These are phyloP conservation scores for Wickerhamiella australiensis DNA, from an alignment of 805 yeast genomes.

Conservation along the genomic window DNA sequence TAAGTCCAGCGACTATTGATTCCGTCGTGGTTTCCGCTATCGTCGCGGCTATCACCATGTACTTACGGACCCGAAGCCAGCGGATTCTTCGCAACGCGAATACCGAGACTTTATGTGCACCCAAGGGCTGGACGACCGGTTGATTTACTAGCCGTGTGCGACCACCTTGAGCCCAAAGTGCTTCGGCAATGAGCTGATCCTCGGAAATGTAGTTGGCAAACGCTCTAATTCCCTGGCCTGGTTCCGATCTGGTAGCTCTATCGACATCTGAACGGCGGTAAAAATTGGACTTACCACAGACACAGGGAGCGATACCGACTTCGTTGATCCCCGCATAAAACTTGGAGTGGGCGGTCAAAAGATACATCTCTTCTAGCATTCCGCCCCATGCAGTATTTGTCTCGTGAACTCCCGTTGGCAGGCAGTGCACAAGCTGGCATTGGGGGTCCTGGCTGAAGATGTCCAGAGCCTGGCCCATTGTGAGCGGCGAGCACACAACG, in stretches of 20 bases:
- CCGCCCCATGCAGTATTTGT: conserved; percentile 40
- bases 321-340: conserved; percentile 71
- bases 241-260: conserved; percentile 23
- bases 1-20: conserved; percentile 49
- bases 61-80: conserved; percentile 77
- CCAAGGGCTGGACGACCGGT: conserved; percentile 63
- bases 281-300: conserved; percentile 77
- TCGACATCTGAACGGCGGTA: conserved; percentile 53
- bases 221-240: conserved; percentile 42
- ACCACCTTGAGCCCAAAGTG: conserved; percentile 64
- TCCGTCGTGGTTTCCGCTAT: conserved; percentile 81
- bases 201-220: conserved; percentile 81
- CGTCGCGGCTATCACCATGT: conserved; percentile 80
- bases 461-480: conserved; percentile 51
- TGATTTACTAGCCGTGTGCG: conserved; percentile 72
- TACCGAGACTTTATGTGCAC: conserved; percentile 34
- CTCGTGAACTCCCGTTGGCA: conserved; percentile 36
- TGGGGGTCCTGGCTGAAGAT: conserved; percentile 30
- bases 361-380: conserved; percentile 70
- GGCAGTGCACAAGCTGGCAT: conserved; percentile 66
- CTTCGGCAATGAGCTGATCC: conserved; percentile 84
- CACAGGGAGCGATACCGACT: conserved; percentile 71
- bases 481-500: conserved; percentile 60
- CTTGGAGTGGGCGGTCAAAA: conserved; percentile 73
- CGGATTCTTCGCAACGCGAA: conserved; percentile 60